Conservation (phyloP, 2,329 filamentous ascomycete genomes). For the Alternaria consortialis region DNA sequence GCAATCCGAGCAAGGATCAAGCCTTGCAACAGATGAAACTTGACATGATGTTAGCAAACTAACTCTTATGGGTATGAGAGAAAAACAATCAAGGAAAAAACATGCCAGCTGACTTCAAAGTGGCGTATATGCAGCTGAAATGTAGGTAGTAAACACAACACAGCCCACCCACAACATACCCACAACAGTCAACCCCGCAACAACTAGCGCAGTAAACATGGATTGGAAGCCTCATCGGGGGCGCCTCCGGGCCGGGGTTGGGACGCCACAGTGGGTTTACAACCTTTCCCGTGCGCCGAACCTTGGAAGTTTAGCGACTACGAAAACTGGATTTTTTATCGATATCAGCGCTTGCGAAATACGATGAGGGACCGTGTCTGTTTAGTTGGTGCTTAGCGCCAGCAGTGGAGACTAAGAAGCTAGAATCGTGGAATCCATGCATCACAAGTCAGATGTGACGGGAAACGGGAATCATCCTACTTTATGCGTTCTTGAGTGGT, state of each 20-base stretch:
- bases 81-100: background rate
- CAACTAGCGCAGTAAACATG: background rate
- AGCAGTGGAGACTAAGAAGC: background rate
- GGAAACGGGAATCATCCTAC: background rate
- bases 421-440: too few relatives aligned
- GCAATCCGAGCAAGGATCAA: too few relatives aligned
- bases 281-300: too few relatives aligned
- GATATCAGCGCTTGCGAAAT: background rate
- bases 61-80: too few relatives aligned
- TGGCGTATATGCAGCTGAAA: background rate
- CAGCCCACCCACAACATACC: background rate
- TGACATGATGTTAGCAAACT: too few relatives aligned
- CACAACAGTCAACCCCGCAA: background rate
- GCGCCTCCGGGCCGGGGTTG: background rate
- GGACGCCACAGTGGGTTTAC: background rate
- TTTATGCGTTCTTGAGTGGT: background rate
- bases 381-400: background rate
- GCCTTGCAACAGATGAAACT: too few relatives aligned
- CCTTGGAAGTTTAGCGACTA: background rate
- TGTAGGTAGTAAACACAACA: background rate
- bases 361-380: background rate
- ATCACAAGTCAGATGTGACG: background rate
- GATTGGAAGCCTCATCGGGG: background rate
- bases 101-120: background rate
- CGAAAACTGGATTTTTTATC: too few relatives aligned